Conservation (phyloP, 176 grass and related monocot genomes). For the Metroxylon sagu region DNA sequence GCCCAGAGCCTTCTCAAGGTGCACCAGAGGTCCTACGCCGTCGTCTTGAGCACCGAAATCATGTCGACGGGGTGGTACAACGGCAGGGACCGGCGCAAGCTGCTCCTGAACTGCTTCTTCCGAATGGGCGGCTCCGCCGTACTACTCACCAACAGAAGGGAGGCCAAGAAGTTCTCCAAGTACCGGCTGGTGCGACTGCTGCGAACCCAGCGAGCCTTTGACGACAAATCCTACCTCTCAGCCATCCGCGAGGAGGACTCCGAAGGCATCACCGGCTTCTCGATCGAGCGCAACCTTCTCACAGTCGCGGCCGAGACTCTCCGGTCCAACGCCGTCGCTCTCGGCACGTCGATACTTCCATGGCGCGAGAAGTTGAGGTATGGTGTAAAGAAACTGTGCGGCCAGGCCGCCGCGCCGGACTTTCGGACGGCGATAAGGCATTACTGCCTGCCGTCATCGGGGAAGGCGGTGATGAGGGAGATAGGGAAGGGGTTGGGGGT, state of each 20-base stretch:
- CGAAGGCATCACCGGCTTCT: constrained; percentile 62
- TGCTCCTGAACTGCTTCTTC: constrained; percentile 74
- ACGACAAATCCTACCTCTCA: constrained; percentile 46
- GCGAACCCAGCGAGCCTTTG: constrained; percentile 36
- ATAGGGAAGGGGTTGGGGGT: constrained; percentile 50
- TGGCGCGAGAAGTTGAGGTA: constrained; percentile 49
- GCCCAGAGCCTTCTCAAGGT: constrained; percentile 19
- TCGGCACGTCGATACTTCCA: constrained; percentile 45
- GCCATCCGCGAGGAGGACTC: constrained; percentile 55
- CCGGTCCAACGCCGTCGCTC: constrained; percentile 29
- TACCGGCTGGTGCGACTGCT: constrained; percentile 47
- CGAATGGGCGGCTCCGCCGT: constrained; percentile 60
- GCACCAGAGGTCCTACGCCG: constrained; percentile 24
- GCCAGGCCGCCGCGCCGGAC: not conserved
- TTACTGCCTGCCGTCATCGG: constrained; percentile 58
- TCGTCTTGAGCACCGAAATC: constrained; percentile 71
- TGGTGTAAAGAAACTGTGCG: not conserved
- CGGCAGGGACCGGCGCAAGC: constrained; percentile 53
- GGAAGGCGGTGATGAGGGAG: constrained; percentile 47
- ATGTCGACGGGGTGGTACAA: constrained; percentile 62
- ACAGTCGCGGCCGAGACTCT: constrained; percentile 42
- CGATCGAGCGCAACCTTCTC: constrained; percentile 38
- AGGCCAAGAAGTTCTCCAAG: constrained; percentile 15
- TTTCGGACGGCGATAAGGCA: constrained; percentile 27
- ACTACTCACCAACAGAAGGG: constrained; percentile 24